Conservation (phyloP, 1,139 yeast genomes). For the Lodderomyces parapsilosis region DNA sequence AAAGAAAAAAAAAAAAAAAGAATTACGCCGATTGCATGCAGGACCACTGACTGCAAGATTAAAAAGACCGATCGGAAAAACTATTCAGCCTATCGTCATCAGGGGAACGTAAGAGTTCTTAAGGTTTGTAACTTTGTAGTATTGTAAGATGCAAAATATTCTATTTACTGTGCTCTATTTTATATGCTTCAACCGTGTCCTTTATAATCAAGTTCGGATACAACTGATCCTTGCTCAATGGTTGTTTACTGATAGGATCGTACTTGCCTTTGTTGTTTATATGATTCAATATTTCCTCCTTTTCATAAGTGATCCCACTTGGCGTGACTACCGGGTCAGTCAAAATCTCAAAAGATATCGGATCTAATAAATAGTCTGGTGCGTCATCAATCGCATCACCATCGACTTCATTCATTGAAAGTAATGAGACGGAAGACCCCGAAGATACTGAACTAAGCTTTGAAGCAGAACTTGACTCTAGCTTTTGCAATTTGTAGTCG, state of each 20-base stretch:
- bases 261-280: slow-evolving; percentile 16
- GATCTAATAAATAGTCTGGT: slow-evolving; percentile 46
- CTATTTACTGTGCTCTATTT: slow-evolving; percentile 4
- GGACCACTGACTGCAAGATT: slow-evolving; percentile 1
- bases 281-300: slow-evolving; percentile 19
- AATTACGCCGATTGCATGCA: background rate
- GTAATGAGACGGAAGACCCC: slow-evolving; percentile 3
- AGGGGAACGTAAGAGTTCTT: too few relatives aligned
- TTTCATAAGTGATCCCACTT: slow-evolving; percentile 49
- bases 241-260: slow-evolving; percentile 28
- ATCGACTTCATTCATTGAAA: slow-evolving; percentile 5
- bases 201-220: slow-evolving; percentile 44
- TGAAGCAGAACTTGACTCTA: slow-evolving; percentile 2
- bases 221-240: slow-evolving; percentile 35
- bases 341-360: slow-evolving; percentile 46
- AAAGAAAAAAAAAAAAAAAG: background rate
- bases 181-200: slow-evolving; percentile 35
- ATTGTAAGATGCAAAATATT: too few relatives aligned
- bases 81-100: background rate
- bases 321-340: slow-evolving; percentile 50
- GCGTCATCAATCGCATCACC: slow-evolving; percentile 23
- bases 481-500: slow-evolving; percentile 6
- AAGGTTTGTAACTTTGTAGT: too few relatives aligned
- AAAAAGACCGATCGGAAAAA: background rate
- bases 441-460: slow-evolving; percentile 5